phyloP scores from a whole-genome alignment of 805 yeast genomes.

The Candida corydali region DNA sequence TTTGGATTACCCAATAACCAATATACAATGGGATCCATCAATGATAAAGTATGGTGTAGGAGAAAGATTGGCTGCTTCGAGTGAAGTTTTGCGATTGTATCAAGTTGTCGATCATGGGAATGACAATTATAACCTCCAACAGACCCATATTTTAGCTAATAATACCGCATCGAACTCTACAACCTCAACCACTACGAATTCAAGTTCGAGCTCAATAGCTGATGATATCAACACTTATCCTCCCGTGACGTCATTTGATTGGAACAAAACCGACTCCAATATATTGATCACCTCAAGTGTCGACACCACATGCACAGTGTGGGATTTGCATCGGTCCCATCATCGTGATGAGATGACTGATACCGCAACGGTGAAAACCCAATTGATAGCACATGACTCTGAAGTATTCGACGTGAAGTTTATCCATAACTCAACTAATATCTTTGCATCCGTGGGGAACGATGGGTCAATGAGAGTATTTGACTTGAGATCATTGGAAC shows the following conservation, averaged over 20 bases:
- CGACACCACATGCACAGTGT: conserved; percentile 95
- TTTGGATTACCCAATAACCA: conserved; percentile 67
- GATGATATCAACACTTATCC: conserved; percentile 56
- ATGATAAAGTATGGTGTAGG: conserved; percentile 20
- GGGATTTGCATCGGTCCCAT: conserved; percentile 62
- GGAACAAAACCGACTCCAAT: conserved; percentile 73
- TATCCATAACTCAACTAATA: conserved; percentile 63
- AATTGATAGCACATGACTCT: conserved; percentile 91
- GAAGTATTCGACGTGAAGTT: conserved; percentile 93
- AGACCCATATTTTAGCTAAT: conserved; percentile 38
- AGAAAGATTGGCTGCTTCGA: conserved; percentile 60
- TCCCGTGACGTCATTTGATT: conserved; percentile 91
- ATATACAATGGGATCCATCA: conserved; percentile 70
- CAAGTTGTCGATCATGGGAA: conserved; percentile 43
- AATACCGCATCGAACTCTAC: conserved; percentile 22
- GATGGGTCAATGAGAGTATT: conserved; percentile 94
- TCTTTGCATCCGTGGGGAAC: conserved; percentile 90
- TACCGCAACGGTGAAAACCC: conserved; percentile 75
- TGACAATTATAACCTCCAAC: conserved; percentile 32
- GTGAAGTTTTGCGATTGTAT: conserved; percentile 70
- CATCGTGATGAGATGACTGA: conserved; percentile 19
- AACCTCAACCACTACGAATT: conserved; percentile 5
- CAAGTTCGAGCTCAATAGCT: conserved; percentile 7
- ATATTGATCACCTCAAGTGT: conserved; percentile 79
- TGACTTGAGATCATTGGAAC: conserved; percentile 84